Percentiles rank a stretch among this genome's conserved stretches.
phyloP scores from a whole-genome alignment of 352 stramenopile genomes.

The Globisporangium spinosum region DNA sequence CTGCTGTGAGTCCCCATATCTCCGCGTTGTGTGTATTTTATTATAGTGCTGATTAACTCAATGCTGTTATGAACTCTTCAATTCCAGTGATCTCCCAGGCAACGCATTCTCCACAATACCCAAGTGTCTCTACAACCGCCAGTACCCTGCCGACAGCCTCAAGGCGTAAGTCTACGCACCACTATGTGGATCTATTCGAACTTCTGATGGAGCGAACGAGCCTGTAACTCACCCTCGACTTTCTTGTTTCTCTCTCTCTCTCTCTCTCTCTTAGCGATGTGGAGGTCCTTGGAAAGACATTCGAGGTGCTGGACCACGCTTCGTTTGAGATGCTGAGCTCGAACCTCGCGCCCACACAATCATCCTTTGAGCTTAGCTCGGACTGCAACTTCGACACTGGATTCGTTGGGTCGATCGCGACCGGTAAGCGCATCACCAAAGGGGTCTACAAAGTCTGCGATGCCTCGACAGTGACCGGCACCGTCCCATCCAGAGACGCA shows the following conservation, averaged over 20 bases:
- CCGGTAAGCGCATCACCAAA: conserved; percentile 9
- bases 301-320: conserved; percentile 16
- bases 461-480: conserved; percentile 8
- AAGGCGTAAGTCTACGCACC: conserved; percentile 21
- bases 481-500: neutral
- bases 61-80: neutral
- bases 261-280: conserved; percentile 11
- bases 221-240: neutral
- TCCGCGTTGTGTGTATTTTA: neutral
- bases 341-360: conserved; percentile 10
- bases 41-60: neutral
- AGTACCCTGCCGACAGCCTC: conserved; percentile 19
- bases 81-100: conserved; percentile 20
- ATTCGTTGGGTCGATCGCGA: conserved; percentile 5
- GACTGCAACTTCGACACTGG: conserved; percentile 18
- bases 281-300: conserved; percentile 10
- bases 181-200: too few relatives aligned
- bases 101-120: conserved; percentile 27
- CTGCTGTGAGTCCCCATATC: conserved; percentile 11
- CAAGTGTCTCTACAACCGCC: conserved; percentile 27
- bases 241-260: neutral
- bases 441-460: conserved; percentile 22
- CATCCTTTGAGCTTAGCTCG: conserved; percentile 14
- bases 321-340: conserved; percentile 8
- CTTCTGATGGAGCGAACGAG: neutral